Percentiles rank a stretch among this genome's conserved stretches.
These are phyloP conservation scores for Boletus rubropictus DNA, from an alignment of 768 basidiomycete genomes.

Conservation along the genomic window DNA sequence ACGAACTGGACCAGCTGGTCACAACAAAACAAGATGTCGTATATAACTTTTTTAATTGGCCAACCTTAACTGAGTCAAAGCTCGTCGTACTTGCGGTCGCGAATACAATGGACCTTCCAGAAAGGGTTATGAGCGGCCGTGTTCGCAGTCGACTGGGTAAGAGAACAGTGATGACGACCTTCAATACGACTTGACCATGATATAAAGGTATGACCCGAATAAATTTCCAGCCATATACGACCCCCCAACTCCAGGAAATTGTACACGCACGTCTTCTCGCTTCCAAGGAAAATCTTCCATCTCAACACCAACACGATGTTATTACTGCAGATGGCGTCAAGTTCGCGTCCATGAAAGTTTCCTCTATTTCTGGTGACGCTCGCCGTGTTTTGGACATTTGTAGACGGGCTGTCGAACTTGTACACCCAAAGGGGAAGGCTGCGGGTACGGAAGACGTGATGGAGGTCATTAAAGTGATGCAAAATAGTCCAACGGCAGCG, in stretches of 20 bases:
- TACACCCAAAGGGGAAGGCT: conserved; percentile 42
- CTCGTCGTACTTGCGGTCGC: conserved; percentile 95
- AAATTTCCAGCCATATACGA: conserved; percentile 87
- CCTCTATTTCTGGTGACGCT: conserved; percentile 87
- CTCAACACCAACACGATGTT: conserved; percentile 46
- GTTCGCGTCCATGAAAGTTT: conserved; percentile 76
- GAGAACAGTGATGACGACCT: conserved; percentile 16
- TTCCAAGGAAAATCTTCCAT: conserved; percentile 44
- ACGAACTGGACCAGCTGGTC: conserved; percentile 95
- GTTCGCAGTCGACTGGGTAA: conserved; percentile 87
- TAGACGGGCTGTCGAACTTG: conserved; percentile 84
- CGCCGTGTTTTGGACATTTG: conserved; percentile 90
- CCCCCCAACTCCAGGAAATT: conserved; percentile 73
- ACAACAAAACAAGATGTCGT: conserved; percentile 97
- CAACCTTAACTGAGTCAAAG: conserved; percentile 80
- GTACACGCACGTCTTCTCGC: conserved; percentile 74
- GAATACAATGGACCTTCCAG: conserved; percentile 97
- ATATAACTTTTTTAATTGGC: conserved; percentile 99
- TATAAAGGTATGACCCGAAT: conserved; percentile 77
- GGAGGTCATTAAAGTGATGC: conserved; percentile 78
- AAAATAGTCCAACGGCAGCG: conserved; percentile 84
- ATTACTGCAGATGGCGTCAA: conserved; percentile 70
- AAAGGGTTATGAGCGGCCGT: conserved; percentile 86
- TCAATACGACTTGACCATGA: not conserved
- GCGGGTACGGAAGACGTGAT: conserved; percentile 70